Evolutionary conservation across 768 basidiomycete species (phyloP).

Genomic region (Omphalotus guepiniiformis): DNA sequence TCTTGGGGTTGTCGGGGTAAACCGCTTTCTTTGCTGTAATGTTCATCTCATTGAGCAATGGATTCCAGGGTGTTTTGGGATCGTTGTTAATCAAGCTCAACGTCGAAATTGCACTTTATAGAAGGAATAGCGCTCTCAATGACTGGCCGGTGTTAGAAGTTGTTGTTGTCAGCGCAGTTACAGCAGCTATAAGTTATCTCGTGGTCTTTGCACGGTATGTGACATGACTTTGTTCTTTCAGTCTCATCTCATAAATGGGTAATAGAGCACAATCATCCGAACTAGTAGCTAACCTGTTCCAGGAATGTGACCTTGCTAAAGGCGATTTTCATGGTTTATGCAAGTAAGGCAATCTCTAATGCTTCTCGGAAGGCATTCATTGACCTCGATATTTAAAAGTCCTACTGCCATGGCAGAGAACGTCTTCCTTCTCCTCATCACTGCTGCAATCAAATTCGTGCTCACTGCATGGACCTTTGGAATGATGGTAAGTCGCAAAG

Average conservation of each 20-base stretch:
- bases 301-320: constrained; percentile 70
- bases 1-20: constrained; percentile 61
- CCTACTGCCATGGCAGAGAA: constrained; percentile 65
- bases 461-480: constrained; percentile 78
- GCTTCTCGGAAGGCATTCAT: background rate
- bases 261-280: constrained; percentile 70
- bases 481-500: constrained; percentile 52
- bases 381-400: constrained; percentile 27
- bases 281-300: constrained; percentile 78
- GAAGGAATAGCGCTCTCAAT: constrained; percentile 48
- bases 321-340: constrained; percentile 74
- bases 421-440: constrained; percentile 60
- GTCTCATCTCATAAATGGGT: background rate
- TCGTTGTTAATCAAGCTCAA: constrained; percentile 65
- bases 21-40: background rate
- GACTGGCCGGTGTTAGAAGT: constrained; percentile 69
- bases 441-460: constrained; percentile 55
- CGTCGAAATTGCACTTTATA: constrained; percentile 57
- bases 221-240: background rate
- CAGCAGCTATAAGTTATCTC: constrained; percentile 67
- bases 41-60: background rate
- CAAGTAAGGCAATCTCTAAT: constrained; percentile 47
- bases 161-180: constrained; percentile 54
- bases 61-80: constrained; percentile 57
- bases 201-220: constrained; percentile 63